Conservation (phyloP, 1,139 yeast species). For the Candida pseudoviswanathii region DNA sequence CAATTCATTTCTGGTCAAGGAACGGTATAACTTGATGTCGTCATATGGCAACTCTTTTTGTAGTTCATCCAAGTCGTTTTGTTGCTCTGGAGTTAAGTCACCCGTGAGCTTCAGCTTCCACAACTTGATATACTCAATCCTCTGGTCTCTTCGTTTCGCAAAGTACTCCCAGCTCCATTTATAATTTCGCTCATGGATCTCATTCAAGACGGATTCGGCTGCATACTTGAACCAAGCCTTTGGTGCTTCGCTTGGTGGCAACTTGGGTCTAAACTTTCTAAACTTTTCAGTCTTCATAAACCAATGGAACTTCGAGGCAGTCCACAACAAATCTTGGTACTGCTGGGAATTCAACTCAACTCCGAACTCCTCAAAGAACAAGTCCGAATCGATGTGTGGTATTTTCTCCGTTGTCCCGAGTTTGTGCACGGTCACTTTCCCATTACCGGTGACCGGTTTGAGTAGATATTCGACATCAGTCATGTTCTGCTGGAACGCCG, state of each 20-base stretch:
- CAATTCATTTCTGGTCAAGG: constrained; percentile 69
- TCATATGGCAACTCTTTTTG: constrained; percentile 70
- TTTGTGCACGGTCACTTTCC: constrained; percentile 81
- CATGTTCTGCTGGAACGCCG: constrained; percentile 34
- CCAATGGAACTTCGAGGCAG: constrained; percentile 81
- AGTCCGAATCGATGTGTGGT: constrained; percentile 77
- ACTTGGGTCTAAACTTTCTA: constrained; percentile 68
- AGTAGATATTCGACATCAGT: constrained; percentile 62
- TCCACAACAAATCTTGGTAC: constrained; percentile 78
- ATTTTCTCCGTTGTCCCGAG: constrained; percentile 63
- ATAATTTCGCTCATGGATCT: constrained; percentile 77
- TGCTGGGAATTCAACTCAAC: constrained; percentile 82
- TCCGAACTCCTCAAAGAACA: constrained; percentile 86
- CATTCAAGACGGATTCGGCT: constrained; percentile 69
- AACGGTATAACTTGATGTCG: constrained; percentile 82
- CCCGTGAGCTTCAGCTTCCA: constrained; percentile 60
- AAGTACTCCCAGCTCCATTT: constrained; percentile 91
- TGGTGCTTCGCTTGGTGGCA: constrained; percentile 66
- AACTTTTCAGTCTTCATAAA: constrained; percentile 75
- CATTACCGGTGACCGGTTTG: constrained; percentile 88
- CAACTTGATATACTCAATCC: constrained; percentile 65
- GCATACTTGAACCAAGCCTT: constrained; percentile 81
- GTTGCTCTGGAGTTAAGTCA: constrained; percentile 32
- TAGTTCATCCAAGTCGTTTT: constrained; percentile 49
- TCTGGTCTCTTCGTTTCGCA: constrained; percentile 67